Base-by-base conservation (phyloP, 768 basidiomycete species). In the Psilocybe tampanensis region DNA sequence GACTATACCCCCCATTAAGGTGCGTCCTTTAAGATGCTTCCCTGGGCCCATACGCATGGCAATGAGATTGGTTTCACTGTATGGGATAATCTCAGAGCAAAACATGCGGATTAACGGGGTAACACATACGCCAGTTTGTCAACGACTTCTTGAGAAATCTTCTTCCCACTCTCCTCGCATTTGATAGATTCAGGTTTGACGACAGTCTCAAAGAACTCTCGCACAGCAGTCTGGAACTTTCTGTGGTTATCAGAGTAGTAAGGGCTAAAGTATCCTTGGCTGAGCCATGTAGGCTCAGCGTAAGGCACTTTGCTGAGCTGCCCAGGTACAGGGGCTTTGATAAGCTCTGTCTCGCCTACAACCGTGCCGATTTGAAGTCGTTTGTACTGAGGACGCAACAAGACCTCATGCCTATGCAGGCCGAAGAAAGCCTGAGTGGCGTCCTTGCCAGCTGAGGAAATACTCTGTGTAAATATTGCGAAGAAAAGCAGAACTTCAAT, bases 41-140 rank as follows among this genome's bases (percentile, higher is more conserved):
- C 92, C 92, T 2, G 94, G 94, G 1, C 95, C 95, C 51, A 95
- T 80, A 4, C 94, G 85, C 94, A 97, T 95, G 7, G 91, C 88
- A 49, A 92, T 86, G 42, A 95, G 77, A 70, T 93, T 89, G 56
- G 80, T 72, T 62, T 88, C 86, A 21, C 92, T 94, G 64, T 18
- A 22, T 1, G 22, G 33, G 17, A 39, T 3, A 24, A 12, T 18
- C 29, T 17, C 9, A 29, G n/a, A 26, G 5, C 23, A 21, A 11
- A 5, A 3, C 8, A 29, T 21, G n/a, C 15, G 3, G 5, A n/a
- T 33, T 8, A 17, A 44, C 2, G 41, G 15, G 19, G 17, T 2
- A 33, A 9, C 2, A 76, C 86, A 58, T 71, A 92, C 89, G 87
- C 85, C 74, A 96, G 83, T 68, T 89, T 89, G 63, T 95, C 86